Conservation (phyloP, 305 asterid species). For the Plantago coronopus region DNA sequence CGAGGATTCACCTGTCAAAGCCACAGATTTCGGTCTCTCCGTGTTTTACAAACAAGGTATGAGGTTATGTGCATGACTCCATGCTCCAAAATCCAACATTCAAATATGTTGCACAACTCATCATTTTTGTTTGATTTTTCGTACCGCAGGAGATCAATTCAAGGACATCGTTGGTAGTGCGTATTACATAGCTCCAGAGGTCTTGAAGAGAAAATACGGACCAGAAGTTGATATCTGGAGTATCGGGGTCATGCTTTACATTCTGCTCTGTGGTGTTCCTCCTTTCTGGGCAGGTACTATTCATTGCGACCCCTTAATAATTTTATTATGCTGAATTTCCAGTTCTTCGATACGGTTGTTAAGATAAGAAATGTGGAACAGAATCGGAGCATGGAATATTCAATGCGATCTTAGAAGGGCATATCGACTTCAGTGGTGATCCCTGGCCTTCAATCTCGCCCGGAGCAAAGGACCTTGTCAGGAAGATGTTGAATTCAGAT, state of each 20-base stretch:
- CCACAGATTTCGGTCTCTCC: slow-evolving; percentile 62
- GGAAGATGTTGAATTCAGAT: slow-evolving; percentile 50
- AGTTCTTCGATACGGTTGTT: neutral
- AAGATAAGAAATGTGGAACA: slow-evolving; percentile 3
- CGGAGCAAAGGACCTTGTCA: slow-evolving; percentile 61
- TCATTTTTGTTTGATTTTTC: neutral
- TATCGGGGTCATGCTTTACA: slow-evolving; percentile 61
- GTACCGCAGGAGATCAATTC: slow-evolving; percentile 44
- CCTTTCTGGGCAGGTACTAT: slow-evolving; percentile 61
- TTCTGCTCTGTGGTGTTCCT: slow-evolving; percentile 62
- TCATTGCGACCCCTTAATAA: neutral
- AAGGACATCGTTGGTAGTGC: slow-evolving; percentile 68
- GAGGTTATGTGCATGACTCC: neutral
- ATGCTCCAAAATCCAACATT: neutral
- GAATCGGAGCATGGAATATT: slow-evolving; percentile 65
- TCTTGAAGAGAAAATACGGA: slow-evolving; percentile 56
- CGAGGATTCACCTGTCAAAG: slow-evolving; percentile 55
- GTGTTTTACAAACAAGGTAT: slow-evolving; percentile 55
- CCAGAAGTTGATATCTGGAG: slow-evolving; percentile 68
- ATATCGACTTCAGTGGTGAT: slow-evolving; percentile 47
- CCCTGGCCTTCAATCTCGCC: slow-evolving; percentile 61
- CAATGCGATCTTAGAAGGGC: slow-evolving; percentile 51
- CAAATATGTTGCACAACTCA: neutral
- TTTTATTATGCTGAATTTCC: neutral
- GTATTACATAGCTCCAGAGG: slow-evolving; percentile 64